Evolutionary conservation across 352 stramenopile genomes (phyloP), one percentile per base, ranked within the genome.

Genomic region (Globisporangium middletonii): DNA sequence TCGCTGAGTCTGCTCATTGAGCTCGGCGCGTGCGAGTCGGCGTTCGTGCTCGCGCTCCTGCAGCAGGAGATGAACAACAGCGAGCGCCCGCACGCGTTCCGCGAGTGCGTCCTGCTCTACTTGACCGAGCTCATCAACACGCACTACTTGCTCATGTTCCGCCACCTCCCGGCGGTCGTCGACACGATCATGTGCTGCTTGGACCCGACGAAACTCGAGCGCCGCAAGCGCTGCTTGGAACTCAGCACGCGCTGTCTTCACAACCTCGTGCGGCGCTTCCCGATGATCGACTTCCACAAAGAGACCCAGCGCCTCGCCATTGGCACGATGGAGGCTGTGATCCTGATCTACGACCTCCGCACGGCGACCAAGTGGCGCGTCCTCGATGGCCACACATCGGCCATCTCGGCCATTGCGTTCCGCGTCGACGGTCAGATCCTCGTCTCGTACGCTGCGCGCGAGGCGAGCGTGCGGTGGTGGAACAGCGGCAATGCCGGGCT

Each of bases 281-380:
- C 85, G 2, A 95, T 95, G 86, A 71, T 94, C 1, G 83, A 92
- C 48, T 96, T 96, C 54, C 87, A 96, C 66, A 84, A 89, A 56
- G 72, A 92, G 45, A 93, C 85, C 3, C 87, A 96, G 65, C 79
- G 87, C 6, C 71, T 96, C 4, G 87, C 86, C 13, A 63, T 95
- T 6, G 87, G 85, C 3, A 94, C 85, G 8, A 91, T 95, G 79
- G 87, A 95, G 8, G 83, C 84, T 2, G 84, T 94, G 45, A 93
- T 96, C 46, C 54, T 96, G 33, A 91, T 96, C 49, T 96, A 94
- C 63, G 87, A 96, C 58, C 57, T 96, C 4, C 76, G 87, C 11
- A 96, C 84, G 0, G 84, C 85, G 2, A 96, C 83, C 19, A 96
- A 96, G 58, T 96, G 87, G 87, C 79, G 85, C 5, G 86, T 96